Percentiles rank a stretch among this genome's conserved stretches.
phyloP scores from a whole-genome alignment of 768 basidiomycete species.

The Ramaria sp. region DNA sequence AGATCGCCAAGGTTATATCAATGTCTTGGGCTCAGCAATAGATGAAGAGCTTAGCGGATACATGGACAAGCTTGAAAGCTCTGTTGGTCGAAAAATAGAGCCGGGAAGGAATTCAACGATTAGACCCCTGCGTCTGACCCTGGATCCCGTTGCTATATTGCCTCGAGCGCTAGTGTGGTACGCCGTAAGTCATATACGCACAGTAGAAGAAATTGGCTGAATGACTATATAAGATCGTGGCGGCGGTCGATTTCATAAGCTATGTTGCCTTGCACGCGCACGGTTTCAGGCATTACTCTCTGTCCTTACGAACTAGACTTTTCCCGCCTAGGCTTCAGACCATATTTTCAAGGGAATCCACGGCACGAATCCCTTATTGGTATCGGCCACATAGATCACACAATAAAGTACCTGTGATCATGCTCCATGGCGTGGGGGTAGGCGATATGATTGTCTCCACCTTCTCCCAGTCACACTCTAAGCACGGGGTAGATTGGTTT shows the following conservation, averaged over 20 bases:
- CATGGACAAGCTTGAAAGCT: slow-evolving; percentile 27
- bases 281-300: slow-evolving; percentile 47
- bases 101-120: slow-evolving; percentile 29
- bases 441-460: slow-evolving; percentile 12
- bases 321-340: slow-evolving; percentile 46
- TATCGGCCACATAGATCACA: slow-evolving; percentile 37
- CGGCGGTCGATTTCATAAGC: slow-evolving; percentile 36
- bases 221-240: slow-evolving; percentile 35
- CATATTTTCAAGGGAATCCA: slow-evolving; percentile 32
- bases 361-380: slow-evolving; percentile 33
- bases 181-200: slow-evolving; percentile 27
- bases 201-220: background rate
- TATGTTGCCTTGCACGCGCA: slow-evolving; percentile 26
- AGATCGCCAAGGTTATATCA: slow-evolving; percentile 18
- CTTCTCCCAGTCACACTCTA: background rate
- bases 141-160: slow-evolving; percentile 44
- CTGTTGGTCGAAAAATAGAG: slow-evolving; percentile 30
- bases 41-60: slow-evolving; percentile 43
- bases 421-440: slow-evolving; percentile 63
- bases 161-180: slow-evolving; percentile 64
- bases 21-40: slow-evolving; percentile 25
- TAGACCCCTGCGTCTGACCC: slow-evolving; percentile 38
- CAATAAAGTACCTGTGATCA: slow-evolving; percentile 43
- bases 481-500: slow-evolving; percentile 43
- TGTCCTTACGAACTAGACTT: slow-evolving; percentile 23